Evolutionary conservation across 352 stramenopile genomes (phyloP), one percentile per base, ranked within the genome.

Genomic region (Albugo laibachii): DNA sequence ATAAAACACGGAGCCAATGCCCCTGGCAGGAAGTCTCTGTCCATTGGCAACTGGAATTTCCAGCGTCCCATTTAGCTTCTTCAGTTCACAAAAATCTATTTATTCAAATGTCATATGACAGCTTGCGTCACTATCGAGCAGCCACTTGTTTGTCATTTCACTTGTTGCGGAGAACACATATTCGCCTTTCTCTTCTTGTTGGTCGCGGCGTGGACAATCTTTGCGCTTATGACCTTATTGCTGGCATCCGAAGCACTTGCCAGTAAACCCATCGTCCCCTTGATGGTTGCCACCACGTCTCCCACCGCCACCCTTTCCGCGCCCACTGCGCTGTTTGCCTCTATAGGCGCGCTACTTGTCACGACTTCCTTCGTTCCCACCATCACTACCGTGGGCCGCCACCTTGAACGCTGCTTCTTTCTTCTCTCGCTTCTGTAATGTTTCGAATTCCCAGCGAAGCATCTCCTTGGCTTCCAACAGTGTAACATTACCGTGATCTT

Each of bases 71-170:
- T 8, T 31, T 31, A 31, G 8, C 3, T 31, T 8, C 8, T 31
- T 8, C 3, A 45, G 50, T 11, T 50, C 14, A 13, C 16, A 13
- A 31, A 61, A 61, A n/a, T 54, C 45, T 31, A 11, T 36, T 1
- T 13, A 8, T 16, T 54, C 41, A 15, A 40, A 38, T 1, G 50
- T 57, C 54, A 61, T 64, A 38, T 61, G 41, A 14, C 43, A 47
- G n/a, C 54, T 58, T 13, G 54, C 54, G 1, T 53, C 57, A 40
- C 44, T 58, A 45, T 64, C 47, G 0, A 64, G 36, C 5, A 55
- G 36, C 46, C 46, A 61, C 3, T 3, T 43, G 8, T 10, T 43
- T 24, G 38, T 24, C 8, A 10, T 8, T 3, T 8, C 38, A 24
- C 20, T 24, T 3, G 38, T 10, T 24, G 38, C 38, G 3, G 8